Percentiles rank a stretch among this genome's conserved stretches.
These are phyloP conservation scores for Elsinoe perseae DNA, from an alignment of 2,329 filamentous ascomycete species.

Conservation along the genomic window DNA sequence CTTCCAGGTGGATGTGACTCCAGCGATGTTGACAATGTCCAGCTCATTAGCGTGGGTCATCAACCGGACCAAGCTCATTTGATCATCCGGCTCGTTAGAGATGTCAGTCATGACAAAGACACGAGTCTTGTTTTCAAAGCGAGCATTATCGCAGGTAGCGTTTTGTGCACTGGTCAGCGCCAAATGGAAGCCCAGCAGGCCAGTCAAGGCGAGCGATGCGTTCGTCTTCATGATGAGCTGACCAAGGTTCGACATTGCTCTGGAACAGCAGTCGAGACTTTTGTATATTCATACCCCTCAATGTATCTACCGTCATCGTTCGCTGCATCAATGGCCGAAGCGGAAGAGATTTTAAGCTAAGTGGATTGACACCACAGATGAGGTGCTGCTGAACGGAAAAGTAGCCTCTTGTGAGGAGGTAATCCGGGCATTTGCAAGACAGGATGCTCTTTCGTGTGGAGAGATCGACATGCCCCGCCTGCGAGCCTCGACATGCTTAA, in stretches of 20 bases:
- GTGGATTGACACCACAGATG: background rate
- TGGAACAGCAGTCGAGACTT: background rate
- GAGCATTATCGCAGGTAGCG: background rate
- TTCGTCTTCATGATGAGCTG: background rate
- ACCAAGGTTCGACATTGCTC: background rate
- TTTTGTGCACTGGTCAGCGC: background rate
- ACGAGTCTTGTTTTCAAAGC: slow-evolving; percentile 7
- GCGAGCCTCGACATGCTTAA: background rate
- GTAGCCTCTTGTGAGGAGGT: background rate
- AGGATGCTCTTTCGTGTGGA: background rate
- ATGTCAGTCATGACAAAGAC: slow-evolving; percentile 27
- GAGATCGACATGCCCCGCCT: background rate
- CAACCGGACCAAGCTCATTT: slow-evolving; percentile 24
- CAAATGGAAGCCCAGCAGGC: background rate
- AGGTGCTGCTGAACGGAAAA: background rate
- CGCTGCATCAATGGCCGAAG: background rate
- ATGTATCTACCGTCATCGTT: background rate
- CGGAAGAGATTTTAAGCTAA: background rate
- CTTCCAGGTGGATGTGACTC: slow-evolving; percentile 24
- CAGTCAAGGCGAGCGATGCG: background rate
- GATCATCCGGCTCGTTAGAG: slow-evolving; percentile 26
- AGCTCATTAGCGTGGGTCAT: slow-evolving; percentile 23
- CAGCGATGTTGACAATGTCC: slow-evolving; percentile 24
- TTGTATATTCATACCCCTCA: background rate
- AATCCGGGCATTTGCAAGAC: background rate